Conservation (phyloP, 73 alveolate species). For the Tetrahymena borealis region DNA sequence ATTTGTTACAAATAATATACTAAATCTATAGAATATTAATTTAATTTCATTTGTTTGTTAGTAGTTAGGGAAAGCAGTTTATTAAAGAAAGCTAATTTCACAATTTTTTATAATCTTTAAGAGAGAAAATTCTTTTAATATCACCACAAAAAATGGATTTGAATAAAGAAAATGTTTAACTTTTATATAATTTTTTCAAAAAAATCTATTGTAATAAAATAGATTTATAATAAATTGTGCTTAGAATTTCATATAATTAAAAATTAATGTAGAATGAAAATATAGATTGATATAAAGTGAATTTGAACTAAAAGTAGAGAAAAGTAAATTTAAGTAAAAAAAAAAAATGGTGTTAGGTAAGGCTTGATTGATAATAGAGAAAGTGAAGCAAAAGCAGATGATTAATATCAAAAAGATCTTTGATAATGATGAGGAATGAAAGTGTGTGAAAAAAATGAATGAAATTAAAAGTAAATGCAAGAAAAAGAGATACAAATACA, state of each 20-base stretch:
- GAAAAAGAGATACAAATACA: not conserved
- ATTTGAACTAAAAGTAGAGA: not conserved
- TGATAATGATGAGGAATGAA: not conserved
- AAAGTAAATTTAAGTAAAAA: not conserved
- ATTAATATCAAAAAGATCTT: not conserved
- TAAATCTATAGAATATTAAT: too few species aligned
- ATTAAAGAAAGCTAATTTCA: too few species aligned
- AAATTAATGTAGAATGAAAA: not conserved
- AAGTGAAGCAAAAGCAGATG: not conserved
- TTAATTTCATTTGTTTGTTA: too few species aligned
- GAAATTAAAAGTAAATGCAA: not conserved
- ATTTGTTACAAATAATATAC: too few species aligned
- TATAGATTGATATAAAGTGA: not conserved
- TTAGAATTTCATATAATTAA: not conserved
- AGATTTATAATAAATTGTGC: too few species aligned
- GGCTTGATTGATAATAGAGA: not conserved
- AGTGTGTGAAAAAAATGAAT: not conserved
- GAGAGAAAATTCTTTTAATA: too few species aligned
- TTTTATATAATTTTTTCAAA: too few species aligned
- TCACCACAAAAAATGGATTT: too few species aligned
- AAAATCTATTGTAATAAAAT: too few species aligned
- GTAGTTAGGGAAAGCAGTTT: too few species aligned
- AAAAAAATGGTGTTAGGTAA: not conserved
- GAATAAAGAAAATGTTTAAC: too few species aligned
- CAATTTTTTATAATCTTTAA: too few species aligned